phyloP scores from a whole-genome alignment of 371 early-diverging fungal species.

The Mortierella sp. region DNA sequence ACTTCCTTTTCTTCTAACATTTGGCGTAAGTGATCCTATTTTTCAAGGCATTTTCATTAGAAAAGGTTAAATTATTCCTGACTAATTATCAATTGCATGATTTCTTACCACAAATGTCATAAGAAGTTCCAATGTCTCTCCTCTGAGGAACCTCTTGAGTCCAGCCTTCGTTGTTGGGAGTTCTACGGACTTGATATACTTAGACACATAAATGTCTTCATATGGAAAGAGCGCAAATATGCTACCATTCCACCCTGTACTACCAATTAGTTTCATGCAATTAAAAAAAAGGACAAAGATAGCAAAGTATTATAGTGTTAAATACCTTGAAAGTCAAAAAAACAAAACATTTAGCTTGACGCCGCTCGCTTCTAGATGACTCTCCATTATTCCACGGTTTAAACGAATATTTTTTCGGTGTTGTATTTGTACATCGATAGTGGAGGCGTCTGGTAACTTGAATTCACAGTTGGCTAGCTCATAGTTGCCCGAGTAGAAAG shows the following conservation, averaged over 20 bases:
- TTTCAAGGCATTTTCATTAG: background rate
- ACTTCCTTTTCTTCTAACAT: conserved; percentile 4
- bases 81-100: conserved; percentile 1
- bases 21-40: conserved; percentile 6
- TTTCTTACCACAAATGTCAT: conserved; percentile 8
- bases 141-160: conserved; percentile 5
- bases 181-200: conserved; percentile 3
- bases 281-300: background rate
- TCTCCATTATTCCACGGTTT: conserved; percentile 30
- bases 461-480: conserved; percentile 24
- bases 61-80: conserved; percentile 3
- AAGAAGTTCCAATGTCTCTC: background rate
- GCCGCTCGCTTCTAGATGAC: conserved; percentile 3
- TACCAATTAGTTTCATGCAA: conserved; percentile 3
- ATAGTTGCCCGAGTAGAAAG: conserved; percentile 12
- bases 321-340: conserved; percentile 5
- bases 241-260: conserved; percentile 6
- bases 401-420: conserved; percentile 17
- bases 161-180: conserved; percentile 9
- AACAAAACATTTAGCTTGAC: background rate
- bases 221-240: conserved; percentile 6
- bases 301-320: background rate
- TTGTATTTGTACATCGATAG: conserved; percentile 18
- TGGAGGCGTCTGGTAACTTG: conserved; percentile 20
- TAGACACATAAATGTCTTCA: conserved; percentile 11